Base-by-base conservation (phyloP, 2,329 filamentous ascomycete species). In the Talaromyces piceae region DNA sequence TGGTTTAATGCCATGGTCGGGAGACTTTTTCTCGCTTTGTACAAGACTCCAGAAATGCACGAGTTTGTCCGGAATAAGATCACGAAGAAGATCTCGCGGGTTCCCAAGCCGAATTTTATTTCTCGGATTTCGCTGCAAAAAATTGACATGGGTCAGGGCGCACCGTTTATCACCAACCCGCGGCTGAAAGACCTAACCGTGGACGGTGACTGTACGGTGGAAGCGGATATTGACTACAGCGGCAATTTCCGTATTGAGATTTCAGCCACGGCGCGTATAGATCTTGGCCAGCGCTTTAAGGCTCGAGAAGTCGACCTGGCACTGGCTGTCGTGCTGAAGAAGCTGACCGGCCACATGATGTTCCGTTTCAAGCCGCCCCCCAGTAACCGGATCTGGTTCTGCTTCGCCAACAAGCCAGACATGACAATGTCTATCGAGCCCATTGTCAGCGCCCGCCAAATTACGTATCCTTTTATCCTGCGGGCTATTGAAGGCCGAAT, bases 341-440 rank as follows among this genome's bases (percentile, higher is more conserved):
- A 84, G 59, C 74, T 97, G 1, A 88, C 94, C 61, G 93, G 93
- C 0, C 91, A 95, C 61, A 71, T 88, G 43, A 72, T 95, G 26
- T 77, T 96, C 61, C 87, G 89, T 62, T 84, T 97, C 67, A 98
- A 98, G 67, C 88, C 93, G 5, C 89, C 91, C 13, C 93, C 93
- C 0, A 96, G 90, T 68, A 98, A 98, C 66, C 82, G 93, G 37
- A 68, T 95, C n/a, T 98, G 93, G 93, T 82, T 97, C 58, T 86
- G 90, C 1, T 98, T 98, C 64, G 88, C 94, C 65, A 83, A 83
- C n/a, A 88, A 90, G 77, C 93, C 93, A 16, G 91, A 91, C 63
- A 86, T 98, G 73, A 90, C 95, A 55, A 84, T 96, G 77, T 82
- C 82, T n/a, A 88, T 97, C 41, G 90, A 97, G 66, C 93, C 93